phyloP scores from a whole-genome alignment of 73 alveolate species.

The Paramecium sonneborni region DNA sequence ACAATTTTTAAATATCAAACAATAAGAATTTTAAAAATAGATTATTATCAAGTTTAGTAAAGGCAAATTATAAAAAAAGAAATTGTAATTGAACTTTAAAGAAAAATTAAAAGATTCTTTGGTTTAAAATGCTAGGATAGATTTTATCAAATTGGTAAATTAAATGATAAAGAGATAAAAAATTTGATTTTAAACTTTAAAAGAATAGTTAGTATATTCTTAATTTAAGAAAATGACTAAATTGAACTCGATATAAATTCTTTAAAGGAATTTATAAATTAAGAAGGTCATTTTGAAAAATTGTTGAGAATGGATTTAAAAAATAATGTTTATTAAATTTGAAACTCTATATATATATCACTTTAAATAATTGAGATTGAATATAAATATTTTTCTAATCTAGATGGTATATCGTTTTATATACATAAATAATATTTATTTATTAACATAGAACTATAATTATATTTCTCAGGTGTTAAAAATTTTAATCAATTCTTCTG shows the following conservation, averaged over 20 bases:
- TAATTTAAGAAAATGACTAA: background rate
- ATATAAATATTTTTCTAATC: too few relatives aligned
- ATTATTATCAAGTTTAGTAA: background rate
- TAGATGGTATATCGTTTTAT: too few relatives aligned
- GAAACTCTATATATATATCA: background rate
- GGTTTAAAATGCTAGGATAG: background rate
- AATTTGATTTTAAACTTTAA: background rate
- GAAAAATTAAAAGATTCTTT: background rate
- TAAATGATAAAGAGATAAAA: background rate
- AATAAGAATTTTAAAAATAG: background rate
- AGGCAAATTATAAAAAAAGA: background rate
- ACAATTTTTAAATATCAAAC: background rate
- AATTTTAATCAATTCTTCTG: slow-evolving; percentile 94
- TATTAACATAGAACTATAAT: background rate
- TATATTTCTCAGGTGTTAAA: slow-evolving; percentile 75
- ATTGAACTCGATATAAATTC: background rate
- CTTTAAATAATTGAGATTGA: too few relatives aligned
- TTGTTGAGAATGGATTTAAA: slow-evolving; percentile 8
- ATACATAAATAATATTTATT: background rate
- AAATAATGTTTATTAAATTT: background rate
- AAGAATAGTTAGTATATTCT: background rate
- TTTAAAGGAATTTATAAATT: background rate
- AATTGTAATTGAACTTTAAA: background rate
- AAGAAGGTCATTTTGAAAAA: background rate
- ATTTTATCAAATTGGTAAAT: background rate